Base-by-base conservation (phyloP, 345 rosid genomes). In the Arabidopsis suecica region DNA sequence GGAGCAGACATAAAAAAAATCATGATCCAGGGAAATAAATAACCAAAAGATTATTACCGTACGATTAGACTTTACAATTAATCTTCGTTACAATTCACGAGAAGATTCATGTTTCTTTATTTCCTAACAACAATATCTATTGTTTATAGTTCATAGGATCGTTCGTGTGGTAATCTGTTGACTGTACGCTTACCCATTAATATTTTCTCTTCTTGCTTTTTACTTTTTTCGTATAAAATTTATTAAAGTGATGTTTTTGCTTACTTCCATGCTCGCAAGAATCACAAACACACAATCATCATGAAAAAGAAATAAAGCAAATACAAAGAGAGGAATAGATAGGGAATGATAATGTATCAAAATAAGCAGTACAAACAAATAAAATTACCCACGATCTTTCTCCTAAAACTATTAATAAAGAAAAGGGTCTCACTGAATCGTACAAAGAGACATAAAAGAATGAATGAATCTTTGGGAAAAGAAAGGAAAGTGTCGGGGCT, bases 71-170 rank as follows among this genome's bases (percentile, higher is more conserved):
- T 61, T 45, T 28, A 57, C 12, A 66, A 64, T 64, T 57, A 30
- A 70, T 32, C 70, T 69, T 64, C 11, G 61, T 48, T 77, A 28
- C 76, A 57, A 58, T 77, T 77, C 72, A 78, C 81, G 81, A 78
- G 73, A 78, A 71, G 66, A 71, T 65, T 78, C 49, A 42, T 72
- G 73, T 65, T 65, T 65, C 77, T 72, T 65, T 51, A 16, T 65
- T 58, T 78, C 49, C 68, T 45, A 63, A 37, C 66, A 77, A 54
- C 60, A 63, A 70, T 47, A 77, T 41, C 10, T 61, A 75, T 25
- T 23, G 32, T 48, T 49, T 59, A 37, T 16, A 41, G 13, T 38
- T 9, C 9, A 40, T 55, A 50, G 1, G 45, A 77, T 55, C 33
- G 76, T 77, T 32, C 76, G 69, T 78, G 73, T 72, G 73, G 77